Conservation (phyloP, 768 basidiomycete genomes). For the Rubroboletus pulcherrimus region DNA sequence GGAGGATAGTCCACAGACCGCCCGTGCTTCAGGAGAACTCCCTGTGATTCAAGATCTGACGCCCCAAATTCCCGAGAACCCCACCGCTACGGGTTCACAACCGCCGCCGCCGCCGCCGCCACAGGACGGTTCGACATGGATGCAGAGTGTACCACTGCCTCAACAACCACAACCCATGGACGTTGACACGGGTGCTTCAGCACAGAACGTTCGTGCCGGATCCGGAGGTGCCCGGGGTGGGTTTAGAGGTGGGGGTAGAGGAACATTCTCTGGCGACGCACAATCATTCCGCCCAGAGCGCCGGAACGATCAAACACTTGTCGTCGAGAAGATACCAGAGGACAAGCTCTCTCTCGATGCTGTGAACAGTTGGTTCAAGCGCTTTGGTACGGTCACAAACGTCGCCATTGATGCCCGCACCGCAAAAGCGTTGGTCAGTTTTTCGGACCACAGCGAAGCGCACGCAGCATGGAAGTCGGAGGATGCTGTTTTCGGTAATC, state of each 20-base stretch:
- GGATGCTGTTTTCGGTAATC: conserved; percentile 91
- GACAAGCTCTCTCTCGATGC: conserved; percentile 73
- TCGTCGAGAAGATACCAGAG: conserved; percentile 91
- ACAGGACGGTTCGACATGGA: conserved; percentile 24
- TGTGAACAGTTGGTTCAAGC: conserved; percentile 86
- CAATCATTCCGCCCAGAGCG: conserved; percentile 65
- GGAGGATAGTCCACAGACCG: conserved; percentile 45
- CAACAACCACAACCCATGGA: conserved; percentile 24
- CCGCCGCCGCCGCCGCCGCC: neutral
- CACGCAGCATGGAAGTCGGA: conserved; percentile 88
- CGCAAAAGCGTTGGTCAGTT: conserved; percentile 84
- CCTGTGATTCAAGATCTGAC: conserved; percentile 85
- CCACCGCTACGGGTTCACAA: conserved; percentile 21
- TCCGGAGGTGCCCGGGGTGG: conserved; percentile 43
- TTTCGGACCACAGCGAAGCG: conserved; percentile 78
- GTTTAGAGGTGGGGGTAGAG: conserved; percentile 45
- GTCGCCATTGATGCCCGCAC: conserved; percentile 77
- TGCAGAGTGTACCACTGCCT: conserved; percentile 14
- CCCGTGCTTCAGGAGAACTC: conserved; percentile 61
- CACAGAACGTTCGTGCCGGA: conserved; percentile 18
- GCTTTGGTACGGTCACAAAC: conserved; percentile 89
- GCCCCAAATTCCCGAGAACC: conserved; percentile 43
- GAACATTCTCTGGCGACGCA: conserved; percentile 62
- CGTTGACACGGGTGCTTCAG: conserved; percentile 32
- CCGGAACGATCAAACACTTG: conserved; percentile 74